Evolutionary conservation across 1,139 yeast genomes (phyloP), one percentile per base, ranked within the genome.

Genomic region (Magnusiomyces paraingens): DNA sequence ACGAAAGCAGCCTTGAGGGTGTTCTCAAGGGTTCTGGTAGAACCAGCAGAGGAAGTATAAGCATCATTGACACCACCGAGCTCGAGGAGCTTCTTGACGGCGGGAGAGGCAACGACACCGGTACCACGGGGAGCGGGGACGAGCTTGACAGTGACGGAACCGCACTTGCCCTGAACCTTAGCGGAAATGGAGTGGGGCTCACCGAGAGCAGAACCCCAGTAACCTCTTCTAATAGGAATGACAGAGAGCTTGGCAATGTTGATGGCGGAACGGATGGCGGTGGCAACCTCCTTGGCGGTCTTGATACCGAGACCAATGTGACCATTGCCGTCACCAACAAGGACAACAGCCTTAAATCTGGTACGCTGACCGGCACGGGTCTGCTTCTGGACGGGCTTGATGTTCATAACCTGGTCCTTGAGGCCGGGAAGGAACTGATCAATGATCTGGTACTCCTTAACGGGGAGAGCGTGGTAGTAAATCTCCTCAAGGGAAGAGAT

Each of bases 111-210:
- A 70, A 93, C 97, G 74, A 93, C 89, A 86, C 98, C 98, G 77
- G 96, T 90, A 91, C 99, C 99, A 85, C 99, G 94, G 84, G 99
- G 99, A 68, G 99, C 99, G 78, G 99, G 99, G 74, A 93, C 91
- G 76, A 93, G 86, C 87, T 98, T 91, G 68, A 90, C 96, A 63
- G 85, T 77, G 73, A 93, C 98, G 78, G 98, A 91, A 84, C 98
- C 98, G 83, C 97, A 91, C 89, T 90, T 91, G 83, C 98, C 98
- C 67, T 98, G 86, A 74, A 91, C 89, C 90, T 93, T 93, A 81
- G 86, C 80, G 73, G 96, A 94, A 75, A 93, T 86, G 67, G 99
- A 88, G 87, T 93, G 99, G 74, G 99, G 99, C 78, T 88, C 86
- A 85, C 99, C 99, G 79, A 93, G 88, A 84, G 89, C 88, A 77